Base-by-base conservation (phyloP, 2,329 filamentous ascomycete genomes). In the Alternaria tenuissima region DNA sequence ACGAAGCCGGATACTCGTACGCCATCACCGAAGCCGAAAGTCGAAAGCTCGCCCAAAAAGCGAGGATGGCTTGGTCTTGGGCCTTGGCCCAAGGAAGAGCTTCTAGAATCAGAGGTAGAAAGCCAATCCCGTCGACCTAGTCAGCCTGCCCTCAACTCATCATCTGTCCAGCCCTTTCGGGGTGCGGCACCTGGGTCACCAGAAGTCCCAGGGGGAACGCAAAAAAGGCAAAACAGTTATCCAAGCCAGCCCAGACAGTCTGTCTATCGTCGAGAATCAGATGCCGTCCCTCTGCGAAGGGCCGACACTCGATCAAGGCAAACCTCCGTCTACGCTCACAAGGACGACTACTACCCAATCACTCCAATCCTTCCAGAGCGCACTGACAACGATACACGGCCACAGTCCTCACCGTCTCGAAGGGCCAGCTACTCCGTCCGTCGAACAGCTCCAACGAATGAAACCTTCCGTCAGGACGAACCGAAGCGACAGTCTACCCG, bases 121-220 rank as follows among this genome's bases (percentile, higher is more conserved):
- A 28, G 44, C 18, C 34, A 43, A 55, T 18, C 39, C 22, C 49
- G 26, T 14, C 46, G 32, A 55, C 52, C 30, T 38, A 51, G 44
- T 53, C 53, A 63, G 56, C 53, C 55, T 18, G 39, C 46, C 36
- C 52, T 52, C 24, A 57, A 64, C 41, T 36, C 42, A 4, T 53
- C 38, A 55, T 51, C 38, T 43, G 49, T 49, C 52, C 46, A 63
- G 52, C 63, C 66, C 65, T 71, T 69, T 71, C 69, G 57, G 63
- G 16, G 36, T 34, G 69, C 69, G 67, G 68, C 64, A 63, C 55
- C 57, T 64, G 57, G 61, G 66, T 34, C 26, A 68, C 55, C 65
- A 65, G 62, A 64, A 66, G 51, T 57, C 62, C 59, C 70, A 70
- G 63, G 69, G 67, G 70, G 65, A 66, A 67, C 71, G 67, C 67